Evolutionary conservation across 2,329 filamentous ascomycete genomes (phyloP).

Genomic region (Colletotrichum sp.): DNA sequence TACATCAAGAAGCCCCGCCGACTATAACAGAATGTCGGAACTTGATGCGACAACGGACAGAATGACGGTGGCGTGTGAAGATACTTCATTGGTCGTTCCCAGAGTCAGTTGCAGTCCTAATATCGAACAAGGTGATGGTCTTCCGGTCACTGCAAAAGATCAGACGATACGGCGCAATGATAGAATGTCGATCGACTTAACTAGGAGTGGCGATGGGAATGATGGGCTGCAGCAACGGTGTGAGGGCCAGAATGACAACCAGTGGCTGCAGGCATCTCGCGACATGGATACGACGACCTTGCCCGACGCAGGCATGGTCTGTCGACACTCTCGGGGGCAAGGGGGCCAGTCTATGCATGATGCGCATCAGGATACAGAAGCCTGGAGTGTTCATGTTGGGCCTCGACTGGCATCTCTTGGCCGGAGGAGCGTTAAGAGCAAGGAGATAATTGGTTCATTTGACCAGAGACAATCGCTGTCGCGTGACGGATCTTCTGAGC

Average conservation of each 20-base stretch:
- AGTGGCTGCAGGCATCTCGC: neutral
- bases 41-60: neutral
- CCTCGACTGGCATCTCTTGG: constrained; percentile 45
- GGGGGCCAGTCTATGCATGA: neutral
- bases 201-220: neutral
- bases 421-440: constrained; percentile 50
- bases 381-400: constrained; percentile 2
- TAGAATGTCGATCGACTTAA: neutral
- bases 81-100: neutral
- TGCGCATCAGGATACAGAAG: neutral
- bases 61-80: neutral
- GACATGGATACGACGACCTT: neutral
- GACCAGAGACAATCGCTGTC: neutral
- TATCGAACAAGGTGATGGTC: neutral
- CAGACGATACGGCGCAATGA: neutral
- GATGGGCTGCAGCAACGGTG: neutral
- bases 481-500: neutral
- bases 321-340: too few relatives aligned
- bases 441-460: constrained; percentile 49
- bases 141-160: neutral
- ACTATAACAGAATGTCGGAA: neutral
- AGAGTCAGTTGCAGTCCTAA: neutral
- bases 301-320: too few relatives aligned
- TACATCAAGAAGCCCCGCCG: neutral
- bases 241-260: neutral